Evolutionary conservation across 2,329 filamentous ascomycete genomes (phyloP).

Genomic region (Neoscytalidium dimidiatum): DNA sequence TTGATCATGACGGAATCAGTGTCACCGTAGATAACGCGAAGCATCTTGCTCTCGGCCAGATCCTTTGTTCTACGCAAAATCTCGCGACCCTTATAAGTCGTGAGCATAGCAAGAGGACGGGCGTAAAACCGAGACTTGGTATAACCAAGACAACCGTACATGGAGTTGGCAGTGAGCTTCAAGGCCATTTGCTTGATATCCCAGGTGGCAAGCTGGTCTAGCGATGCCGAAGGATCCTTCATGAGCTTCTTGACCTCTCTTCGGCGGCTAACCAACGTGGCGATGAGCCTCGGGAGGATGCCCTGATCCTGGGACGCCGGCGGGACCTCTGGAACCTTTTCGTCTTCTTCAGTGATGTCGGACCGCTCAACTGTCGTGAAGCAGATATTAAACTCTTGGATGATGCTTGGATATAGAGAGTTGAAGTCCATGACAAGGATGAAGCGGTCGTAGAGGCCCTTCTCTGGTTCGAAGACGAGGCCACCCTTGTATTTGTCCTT

Average conservation of each 20-base stretch:
- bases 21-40: constrained; percentile 97
- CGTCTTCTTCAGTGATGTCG: constrained; percentile 76
- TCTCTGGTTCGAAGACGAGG: constrained; percentile 96
- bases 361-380: constrained; percentile 93
- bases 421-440: constrained; percentile 99
- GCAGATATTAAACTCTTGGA: constrained; percentile 99
- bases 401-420: constrained; percentile 96
- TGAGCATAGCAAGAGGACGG: constrained; percentile 89
- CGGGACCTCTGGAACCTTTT: constrained; percentile 86
- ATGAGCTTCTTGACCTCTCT: constrained; percentile 94
- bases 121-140: constrained; percentile 97
- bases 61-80: constrained; percentile 96
- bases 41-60: constrained; percentile 83
- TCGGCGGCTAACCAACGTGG: constrained; percentile 84
- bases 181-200: constrained; percentile 97
- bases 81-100: constrained; percentile 95
- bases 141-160: constrained; percentile 98
- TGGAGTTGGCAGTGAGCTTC: constrained; percentile 97
- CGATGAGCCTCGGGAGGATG: constrained; percentile 86
- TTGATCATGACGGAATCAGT: constrained; percentile 99
- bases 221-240: constrained; percentile 86
- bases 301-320: constrained; percentile 71
- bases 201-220: constrained; percentile 89
- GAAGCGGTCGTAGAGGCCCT: constrained; percentile 96
- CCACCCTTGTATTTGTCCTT: constrained; percentile 99